phyloP scores from a whole-genome alignment of 164 flowering plant species.

The Brasenia schreberi region DNA sequence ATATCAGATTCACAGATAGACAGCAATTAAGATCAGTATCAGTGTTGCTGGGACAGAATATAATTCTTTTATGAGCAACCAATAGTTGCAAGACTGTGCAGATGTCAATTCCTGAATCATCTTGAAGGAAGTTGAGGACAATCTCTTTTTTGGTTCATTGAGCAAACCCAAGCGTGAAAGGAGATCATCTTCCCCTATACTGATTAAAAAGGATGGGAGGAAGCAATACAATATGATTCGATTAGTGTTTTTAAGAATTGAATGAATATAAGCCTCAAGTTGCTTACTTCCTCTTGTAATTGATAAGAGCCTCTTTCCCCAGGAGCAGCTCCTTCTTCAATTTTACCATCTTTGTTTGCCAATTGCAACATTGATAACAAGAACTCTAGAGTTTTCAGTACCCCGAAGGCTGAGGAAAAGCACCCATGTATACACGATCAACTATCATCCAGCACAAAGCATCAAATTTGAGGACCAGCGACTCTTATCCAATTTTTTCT shows the following conservation, averaged over 20 bases:
- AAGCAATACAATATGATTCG: constrained; percentile 90
- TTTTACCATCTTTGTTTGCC: constrained; percentile 91
- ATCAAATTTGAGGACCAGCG: constrained; percentile 85
- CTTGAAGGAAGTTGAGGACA: constrained; percentile 18
- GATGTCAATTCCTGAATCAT: constrained; percentile 44
- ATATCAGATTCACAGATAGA: constrained; percentile 74
- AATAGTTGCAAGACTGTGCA: constrained; percentile 72
- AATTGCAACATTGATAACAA: constrained; percentile 89
- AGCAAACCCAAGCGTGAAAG: constrained; percentile 61
- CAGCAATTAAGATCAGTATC: constrained; percentile 90
- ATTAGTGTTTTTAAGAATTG: constrained; percentile 82
- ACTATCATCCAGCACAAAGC: constrained; percentile 88
- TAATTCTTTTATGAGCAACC: constrained; percentile 72
- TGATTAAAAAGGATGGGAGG: constrained; percentile 69
- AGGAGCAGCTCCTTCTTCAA: constrained; percentile 81
- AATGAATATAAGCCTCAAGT: constrained; percentile 80
- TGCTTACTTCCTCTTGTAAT: constrained; percentile 82
- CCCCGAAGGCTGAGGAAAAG: constrained; percentile 77
- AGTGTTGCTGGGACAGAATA: constrained; percentile 86
- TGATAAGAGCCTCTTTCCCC: constrained; percentile 75
- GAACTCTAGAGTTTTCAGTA: constrained; percentile 75
- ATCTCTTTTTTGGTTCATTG: constrained; percentile 43
- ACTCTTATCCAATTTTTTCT: constrained; percentile 78
- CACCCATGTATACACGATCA: constrained; percentile 97
- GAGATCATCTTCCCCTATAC: constrained; percentile 76